Conservation (phyloP, 345 rosid species). For the Acer negundo region DNA sequence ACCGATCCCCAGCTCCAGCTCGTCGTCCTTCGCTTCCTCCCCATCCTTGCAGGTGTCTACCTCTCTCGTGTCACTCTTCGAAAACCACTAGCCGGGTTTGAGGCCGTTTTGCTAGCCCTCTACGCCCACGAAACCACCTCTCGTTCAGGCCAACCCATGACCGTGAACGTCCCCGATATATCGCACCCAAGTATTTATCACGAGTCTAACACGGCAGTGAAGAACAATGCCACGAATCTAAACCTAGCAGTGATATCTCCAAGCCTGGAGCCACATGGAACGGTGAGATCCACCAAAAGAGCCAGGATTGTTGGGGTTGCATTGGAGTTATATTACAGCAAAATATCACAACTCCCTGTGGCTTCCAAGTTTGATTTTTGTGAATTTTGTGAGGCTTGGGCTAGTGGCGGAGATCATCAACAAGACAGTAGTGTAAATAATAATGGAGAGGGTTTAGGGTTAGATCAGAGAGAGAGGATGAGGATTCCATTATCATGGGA, state of each 20-base stretch:
- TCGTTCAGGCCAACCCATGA: conserved; percentile 60
- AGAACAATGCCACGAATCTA: conserved; percentile 49
- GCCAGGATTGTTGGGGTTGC: conserved; percentile 79
- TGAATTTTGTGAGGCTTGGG: conserved; percentile 65
- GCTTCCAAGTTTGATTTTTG: conserved; percentile 76
- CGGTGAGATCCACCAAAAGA: conserved; percentile 66
- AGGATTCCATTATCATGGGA: conserved; percentile 77
- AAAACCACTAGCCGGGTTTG: conserved; percentile 77
- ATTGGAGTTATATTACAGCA: conserved; percentile 66
- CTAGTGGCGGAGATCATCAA: conserved; percentile 42
- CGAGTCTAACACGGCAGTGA: conserved; percentile 44
- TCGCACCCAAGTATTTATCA: conserved; percentile 77
- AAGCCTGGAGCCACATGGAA: conserved; percentile 75
- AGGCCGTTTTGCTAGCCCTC: conserved; percentile 74
- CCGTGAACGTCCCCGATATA: conserved; percentile 71
- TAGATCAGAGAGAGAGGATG: conserved; percentile 21
- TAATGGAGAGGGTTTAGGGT: not conserved
- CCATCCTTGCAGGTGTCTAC: conserved; percentile 68
- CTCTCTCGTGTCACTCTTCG: conserved; percentile 70
- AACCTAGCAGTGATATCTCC: conserved; percentile 74
- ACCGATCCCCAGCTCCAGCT: conserved; percentile 60
- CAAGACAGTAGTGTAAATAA: conserved; percentile 20
- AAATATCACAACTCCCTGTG: conserved; percentile 50
- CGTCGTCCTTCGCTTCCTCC: conserved; percentile 72
- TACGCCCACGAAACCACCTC: conserved; percentile 72